Evolutionary conservation across 805 yeast genomes (phyloP).

Genomic region (Tetrapisispora namnaoensis): DNA sequence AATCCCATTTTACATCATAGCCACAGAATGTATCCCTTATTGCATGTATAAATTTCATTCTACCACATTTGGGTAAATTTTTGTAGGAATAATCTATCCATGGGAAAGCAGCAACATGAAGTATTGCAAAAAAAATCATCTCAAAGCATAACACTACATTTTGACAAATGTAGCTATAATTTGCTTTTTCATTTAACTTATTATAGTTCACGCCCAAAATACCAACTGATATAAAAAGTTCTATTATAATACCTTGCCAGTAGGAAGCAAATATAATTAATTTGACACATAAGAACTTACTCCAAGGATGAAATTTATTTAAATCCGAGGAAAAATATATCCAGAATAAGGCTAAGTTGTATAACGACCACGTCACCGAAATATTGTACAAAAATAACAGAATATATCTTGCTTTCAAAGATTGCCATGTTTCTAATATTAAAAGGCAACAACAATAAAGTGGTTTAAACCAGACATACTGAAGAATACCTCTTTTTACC

Average conservation of each 20-base stretch:
- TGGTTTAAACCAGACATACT: slow-evolving; percentile 93
- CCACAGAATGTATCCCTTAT: slow-evolving; percentile 65
- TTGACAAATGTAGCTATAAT: slow-evolving; percentile 52
- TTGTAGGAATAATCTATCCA: slow-evolving; percentile 58
- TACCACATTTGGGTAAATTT: slow-evolving; percentile 55
- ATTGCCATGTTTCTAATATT: slow-evolving; percentile 37
- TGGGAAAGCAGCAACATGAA: slow-evolving; percentile 84
- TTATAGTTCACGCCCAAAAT: slow-evolving; percentile 22
- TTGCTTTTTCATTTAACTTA: slow-evolving; percentile 26
- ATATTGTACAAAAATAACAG: slow-evolving; percentile 59
- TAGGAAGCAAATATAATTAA: slow-evolving; percentile 93
- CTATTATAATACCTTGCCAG: slow-evolving; percentile 79
- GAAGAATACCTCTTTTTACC: slow-evolving; percentile 79
- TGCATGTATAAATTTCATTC: slow-evolving; percentile 55
- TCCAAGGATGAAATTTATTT: slow-evolving; percentile 75
- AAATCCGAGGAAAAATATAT: slow-evolving; percentile 73
- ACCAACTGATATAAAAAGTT: slow-evolving; percentile 42
- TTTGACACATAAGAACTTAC: slow-evolving; percentile 87
- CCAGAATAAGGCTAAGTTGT: slow-evolving; percentile 87
- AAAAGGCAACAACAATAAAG: slow-evolving; percentile 49
- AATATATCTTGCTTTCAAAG: slow-evolving; percentile 39
- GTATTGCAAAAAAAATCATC: slow-evolving; percentile 71
- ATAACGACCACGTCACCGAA: slow-evolving; percentile 73
- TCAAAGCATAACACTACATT: slow-evolving; percentile 76
- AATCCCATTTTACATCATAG: slow-evolving; percentile 73